These are phyloP conservation scores for Cornus controversa DNA, from an alignment of 148 eudicot genomes.

Conservation along the genomic window DNA sequence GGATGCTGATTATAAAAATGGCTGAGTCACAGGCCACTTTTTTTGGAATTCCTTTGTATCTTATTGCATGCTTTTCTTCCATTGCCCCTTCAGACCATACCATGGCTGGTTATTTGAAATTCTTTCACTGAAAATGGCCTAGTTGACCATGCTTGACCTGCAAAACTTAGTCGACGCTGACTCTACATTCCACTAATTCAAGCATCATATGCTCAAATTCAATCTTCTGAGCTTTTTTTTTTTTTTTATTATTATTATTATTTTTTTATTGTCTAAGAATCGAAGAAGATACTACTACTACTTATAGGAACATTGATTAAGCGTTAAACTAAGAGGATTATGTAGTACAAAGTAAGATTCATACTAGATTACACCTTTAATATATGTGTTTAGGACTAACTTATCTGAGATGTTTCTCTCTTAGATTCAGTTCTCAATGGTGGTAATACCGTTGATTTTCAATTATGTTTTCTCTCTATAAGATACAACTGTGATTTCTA, in stretches of 20 bases:
- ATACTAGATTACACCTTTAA: constrained; percentile 23
- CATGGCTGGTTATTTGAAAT: neutral
- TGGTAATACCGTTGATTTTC: too few relatives aligned
- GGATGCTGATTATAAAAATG: constrained; percentile 14
- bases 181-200: constrained; percentile 47
- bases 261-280: constrained; percentile 19
- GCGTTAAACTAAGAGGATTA: constrained; percentile 24
- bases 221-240: neutral
- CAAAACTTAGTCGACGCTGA: constrained; percentile 36
- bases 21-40: constrained; percentile 51
- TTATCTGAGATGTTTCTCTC: too few relatives aligned
- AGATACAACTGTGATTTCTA: neutral
- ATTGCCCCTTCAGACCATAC: neutral
- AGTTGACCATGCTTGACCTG: constrained; percentile 37
- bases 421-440: too few relatives aligned
- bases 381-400: neutral
- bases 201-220: constrained; percentile 15
- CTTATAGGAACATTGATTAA: constrained; percentile 16
- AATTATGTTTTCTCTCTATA: neutral
- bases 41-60: constrained; percentile 18
- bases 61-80: constrained; percentile 20
- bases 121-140: constrained; percentile 27
- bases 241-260: neutral
- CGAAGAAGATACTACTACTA: constrained; percentile 28
- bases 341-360: constrained; percentile 33